Conservation (phyloP, 148 eudicot genomes). For the Camellia lanceoleosa region DNA sequence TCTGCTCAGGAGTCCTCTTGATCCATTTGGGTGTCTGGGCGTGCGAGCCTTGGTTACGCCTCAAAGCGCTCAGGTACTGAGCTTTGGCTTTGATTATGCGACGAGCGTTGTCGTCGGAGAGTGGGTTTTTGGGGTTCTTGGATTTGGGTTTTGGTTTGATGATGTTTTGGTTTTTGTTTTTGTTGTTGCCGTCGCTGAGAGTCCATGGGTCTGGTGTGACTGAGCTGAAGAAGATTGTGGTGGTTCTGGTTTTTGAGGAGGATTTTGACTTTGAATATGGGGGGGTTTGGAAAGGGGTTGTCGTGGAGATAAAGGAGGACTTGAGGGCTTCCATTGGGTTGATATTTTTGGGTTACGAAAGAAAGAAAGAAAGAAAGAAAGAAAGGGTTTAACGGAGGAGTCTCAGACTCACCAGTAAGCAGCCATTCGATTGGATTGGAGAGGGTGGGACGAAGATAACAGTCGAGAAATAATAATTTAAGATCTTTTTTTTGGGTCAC, state of each 20-base stretch:
- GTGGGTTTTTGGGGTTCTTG: slow-evolving; percentile 64
- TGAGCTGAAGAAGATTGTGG: slow-evolving; percentile 28
- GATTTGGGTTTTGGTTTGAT: slow-evolving; percentile 63
- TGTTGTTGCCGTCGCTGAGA: slow-evolving; percentile 57
- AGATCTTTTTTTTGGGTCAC: no score
- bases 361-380: no score
- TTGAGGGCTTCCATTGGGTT: slow-evolving; percentile 44
- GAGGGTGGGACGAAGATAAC: no score
- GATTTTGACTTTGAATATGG: neutral
- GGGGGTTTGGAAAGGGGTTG: slow-evolving; percentile 19
- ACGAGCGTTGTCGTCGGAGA: slow-evolving; percentile 82
- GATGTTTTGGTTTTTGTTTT: slow-evolving; percentile 13
- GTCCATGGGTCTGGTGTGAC: slow-evolving; percentile 78
- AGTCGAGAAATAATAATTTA: no score
- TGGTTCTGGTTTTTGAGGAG: slow-evolving; percentile 14
- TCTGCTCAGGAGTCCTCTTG: slow-evolving; percentile 82
- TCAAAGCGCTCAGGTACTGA: slow-evolving; percentile 42
- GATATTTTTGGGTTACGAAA: neutral
- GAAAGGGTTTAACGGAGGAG: neutral
- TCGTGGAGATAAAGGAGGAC: slow-evolving; percentile 45
- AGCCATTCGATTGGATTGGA: no score
- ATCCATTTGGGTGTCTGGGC: slow-evolving; percentile 77
- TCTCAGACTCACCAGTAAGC: neutral
- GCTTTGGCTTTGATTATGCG: slow-evolving; percentile 75
- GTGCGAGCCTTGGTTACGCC: slow-evolving; percentile 72